Evolutionary conservation across 2,329 filamentous ascomycete species (phyloP).

Genomic region (Canariomyces notabilis): DNA sequence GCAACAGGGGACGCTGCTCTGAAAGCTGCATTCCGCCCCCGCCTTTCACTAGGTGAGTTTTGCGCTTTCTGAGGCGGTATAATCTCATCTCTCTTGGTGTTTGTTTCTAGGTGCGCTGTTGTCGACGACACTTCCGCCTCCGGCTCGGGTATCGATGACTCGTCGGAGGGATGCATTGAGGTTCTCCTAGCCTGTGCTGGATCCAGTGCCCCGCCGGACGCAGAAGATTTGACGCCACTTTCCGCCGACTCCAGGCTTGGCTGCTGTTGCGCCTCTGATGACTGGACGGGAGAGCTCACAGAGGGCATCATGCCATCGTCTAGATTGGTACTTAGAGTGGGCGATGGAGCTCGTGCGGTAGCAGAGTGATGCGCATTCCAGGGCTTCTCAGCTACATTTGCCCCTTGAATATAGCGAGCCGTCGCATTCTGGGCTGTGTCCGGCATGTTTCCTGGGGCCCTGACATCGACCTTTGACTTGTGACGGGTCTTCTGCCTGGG

Average conservation of each 20-base stretch:
- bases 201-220: too few species aligned
- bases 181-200: neutral
- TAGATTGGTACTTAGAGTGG: neutral
- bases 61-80: too few species aligned
- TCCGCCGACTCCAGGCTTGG: too few species aligned
- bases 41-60: too few species aligned
- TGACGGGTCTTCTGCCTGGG: constrained; percentile 8
- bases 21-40: too few species aligned
- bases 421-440: neutral
- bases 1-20: too few species aligned
- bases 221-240: too few species aligned
- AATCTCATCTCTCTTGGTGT: neutral
- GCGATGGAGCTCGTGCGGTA: neutral
- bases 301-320: neutral
- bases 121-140: too few species aligned
- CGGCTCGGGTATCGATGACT: too few species aligned
- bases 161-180: neutral
- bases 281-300: neutral
- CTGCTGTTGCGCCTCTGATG: too few species aligned
- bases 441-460: neutral
- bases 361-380: neutral
- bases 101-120: neutral
- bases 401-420: neutral
- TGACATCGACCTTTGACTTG: neutral
- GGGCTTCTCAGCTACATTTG: neutral